phyloP scores from a whole-genome alignment of 306 rosid species.

The Leucaena leucocephala region DNA sequence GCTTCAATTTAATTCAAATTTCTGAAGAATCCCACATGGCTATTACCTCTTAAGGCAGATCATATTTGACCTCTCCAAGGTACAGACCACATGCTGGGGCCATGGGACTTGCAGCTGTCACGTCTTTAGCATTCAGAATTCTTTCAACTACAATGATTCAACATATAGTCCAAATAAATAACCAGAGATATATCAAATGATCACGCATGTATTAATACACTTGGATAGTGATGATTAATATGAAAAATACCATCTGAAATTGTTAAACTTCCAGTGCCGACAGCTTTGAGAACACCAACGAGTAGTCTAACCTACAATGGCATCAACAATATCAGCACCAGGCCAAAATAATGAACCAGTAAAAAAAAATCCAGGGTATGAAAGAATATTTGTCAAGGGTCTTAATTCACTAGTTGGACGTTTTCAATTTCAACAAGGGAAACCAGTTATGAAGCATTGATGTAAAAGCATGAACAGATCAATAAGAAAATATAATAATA shows the following conservation, averaged over 20 bases:
- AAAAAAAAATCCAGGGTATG: neutral
- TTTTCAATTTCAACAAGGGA: neutral
- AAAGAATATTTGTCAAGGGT: neutral
- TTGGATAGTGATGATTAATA: constrained; percentile 8
- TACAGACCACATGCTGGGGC: constrained; percentile 95
- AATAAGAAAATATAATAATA: neutral
- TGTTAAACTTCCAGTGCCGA: constrained; percentile 71
- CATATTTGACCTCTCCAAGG: constrained; percentile 82
- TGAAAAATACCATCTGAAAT: constrained; percentile 59
- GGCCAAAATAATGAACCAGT: neutral
- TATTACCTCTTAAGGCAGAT: constrained; percentile 49
- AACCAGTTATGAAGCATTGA: neutral
- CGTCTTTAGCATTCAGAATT: constrained; percentile 72
- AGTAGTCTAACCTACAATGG: constrained; percentile 79
- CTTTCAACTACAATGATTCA: constrained; percentile 69
- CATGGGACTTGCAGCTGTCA: constrained; percentile 88
- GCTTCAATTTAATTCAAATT: constrained; percentile 2
- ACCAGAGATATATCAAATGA: neutral
- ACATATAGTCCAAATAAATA: constrained; percentile 19
- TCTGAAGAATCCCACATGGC: constrained; percentile 25
- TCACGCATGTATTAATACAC: neutral
- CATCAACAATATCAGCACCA: constrained; percentile 7
- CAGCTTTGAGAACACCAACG: constrained; percentile 83
- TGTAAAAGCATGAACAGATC: neutral
- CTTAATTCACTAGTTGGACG: neutral